These are phyloP conservation scores for Amborella trichopoda DNA, from an alignment of 164 flowering plant species.

Conservation along the genomic window DNA sequence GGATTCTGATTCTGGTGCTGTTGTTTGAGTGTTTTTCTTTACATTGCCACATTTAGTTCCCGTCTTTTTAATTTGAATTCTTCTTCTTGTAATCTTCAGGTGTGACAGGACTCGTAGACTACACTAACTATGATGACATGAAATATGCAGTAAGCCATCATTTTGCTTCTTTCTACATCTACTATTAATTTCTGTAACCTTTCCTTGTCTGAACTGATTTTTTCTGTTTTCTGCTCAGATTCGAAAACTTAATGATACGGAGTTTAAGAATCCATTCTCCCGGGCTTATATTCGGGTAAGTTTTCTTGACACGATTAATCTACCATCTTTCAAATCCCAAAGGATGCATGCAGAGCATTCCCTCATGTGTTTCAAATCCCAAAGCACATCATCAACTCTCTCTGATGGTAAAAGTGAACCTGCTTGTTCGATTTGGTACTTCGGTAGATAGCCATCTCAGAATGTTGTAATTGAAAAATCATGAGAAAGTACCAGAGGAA, in stretches of 20 bases:
- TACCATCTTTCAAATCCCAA: too few relatives aligned
- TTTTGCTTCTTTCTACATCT: neutral
- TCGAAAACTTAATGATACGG: slow-evolving; percentile 88
- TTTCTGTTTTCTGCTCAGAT: slow-evolving; percentile 31
- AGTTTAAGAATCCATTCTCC: slow-evolving; percentile 90
- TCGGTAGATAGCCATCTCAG: too few relatives aligned
- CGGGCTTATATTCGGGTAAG: slow-evolving; percentile 68
- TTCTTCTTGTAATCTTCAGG: slow-evolving; percentile 30
- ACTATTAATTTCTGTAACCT: neutral
- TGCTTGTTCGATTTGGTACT: too few relatives aligned
- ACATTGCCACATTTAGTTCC: neutral
- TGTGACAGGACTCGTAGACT: slow-evolving; percentile 87
- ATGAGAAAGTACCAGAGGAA: too few relatives aligned
- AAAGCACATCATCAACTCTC: too few relatives aligned
- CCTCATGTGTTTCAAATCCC: too few relatives aligned
- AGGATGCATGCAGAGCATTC: too few relatives aligned
- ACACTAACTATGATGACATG: slow-evolving; percentile 91
- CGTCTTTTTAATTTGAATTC: neutral
- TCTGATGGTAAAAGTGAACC: too few relatives aligned
- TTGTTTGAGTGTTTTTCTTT: too few relatives aligned
- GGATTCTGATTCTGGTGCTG: too few relatives aligned
- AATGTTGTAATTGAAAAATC: too few relatives aligned
- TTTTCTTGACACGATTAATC: slow-evolving; percentile 3
- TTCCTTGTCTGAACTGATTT: neutral
- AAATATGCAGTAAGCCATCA: slow-evolving; percentile 79